A percentile compares a stretch with the other conserved stretches of the same genome.
These are phyloP conservation scores for Teratosphaeria epicoccoides DNA, from an alignment of 2,329 filamentous ascomycete species.

Conservation along the genomic window DNA sequence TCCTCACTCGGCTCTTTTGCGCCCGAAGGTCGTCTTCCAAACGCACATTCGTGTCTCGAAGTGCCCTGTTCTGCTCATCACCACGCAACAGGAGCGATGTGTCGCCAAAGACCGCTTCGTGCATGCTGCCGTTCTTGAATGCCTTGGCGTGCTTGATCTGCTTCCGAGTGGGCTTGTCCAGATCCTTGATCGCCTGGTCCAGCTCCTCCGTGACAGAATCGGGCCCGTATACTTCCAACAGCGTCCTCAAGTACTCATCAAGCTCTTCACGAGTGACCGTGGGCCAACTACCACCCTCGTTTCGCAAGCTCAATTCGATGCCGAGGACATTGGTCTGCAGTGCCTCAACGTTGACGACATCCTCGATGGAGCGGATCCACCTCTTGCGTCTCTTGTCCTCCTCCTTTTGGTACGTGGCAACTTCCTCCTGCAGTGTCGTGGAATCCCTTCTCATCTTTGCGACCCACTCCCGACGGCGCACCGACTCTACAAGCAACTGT, in stretches of 20 bases:
- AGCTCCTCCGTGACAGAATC: slow-evolving; percentile 60
- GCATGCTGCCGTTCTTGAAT: slow-evolving; percentile 92
- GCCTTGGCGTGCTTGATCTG: slow-evolving; percentile 79
- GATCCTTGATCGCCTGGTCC: slow-evolving; percentile 62
- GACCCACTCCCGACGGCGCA: slow-evolving; percentile 79
- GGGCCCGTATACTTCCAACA: slow-evolving; percentile 58
- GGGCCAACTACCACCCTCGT: slow-evolving; percentile 74
- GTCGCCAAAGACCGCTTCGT: slow-evolving; percentile 78
- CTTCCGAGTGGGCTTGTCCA: slow-evolving; percentile 73
- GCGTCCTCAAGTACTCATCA: slow-evolving; percentile 56
- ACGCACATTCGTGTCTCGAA: slow-evolving; percentile 47
- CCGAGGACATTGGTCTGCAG: slow-evolving; percentile 58
- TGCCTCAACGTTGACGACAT: slow-evolving; percentile 56
- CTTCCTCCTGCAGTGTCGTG: slow-evolving; percentile 78
- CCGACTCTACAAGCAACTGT: slow-evolving; percentile 73
- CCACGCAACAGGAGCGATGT: slow-evolving; percentile 76
- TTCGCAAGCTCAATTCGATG: slow-evolving; percentile 75
- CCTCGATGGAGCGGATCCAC: slow-evolving; percentile 79
- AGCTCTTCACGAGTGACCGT: slow-evolving; percentile 64
- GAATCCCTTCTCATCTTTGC: slow-evolving; percentile 86
- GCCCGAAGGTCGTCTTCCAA: slow-evolving; percentile 57
- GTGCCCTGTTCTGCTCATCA: slow-evolving; percentile 62
- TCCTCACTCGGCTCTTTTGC: slow-evolving; percentile 83
- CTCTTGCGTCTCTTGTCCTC: slow-evolving; percentile 79
- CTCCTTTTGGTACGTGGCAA: slow-evolving; percentile 85